A percentile compares a stretch with the other conserved stretches of the same genome.
phyloP scores from a whole-genome alignment of 2,329 filamentous ascomycete genomes.

The Arthrocladium fulminans region DNA sequence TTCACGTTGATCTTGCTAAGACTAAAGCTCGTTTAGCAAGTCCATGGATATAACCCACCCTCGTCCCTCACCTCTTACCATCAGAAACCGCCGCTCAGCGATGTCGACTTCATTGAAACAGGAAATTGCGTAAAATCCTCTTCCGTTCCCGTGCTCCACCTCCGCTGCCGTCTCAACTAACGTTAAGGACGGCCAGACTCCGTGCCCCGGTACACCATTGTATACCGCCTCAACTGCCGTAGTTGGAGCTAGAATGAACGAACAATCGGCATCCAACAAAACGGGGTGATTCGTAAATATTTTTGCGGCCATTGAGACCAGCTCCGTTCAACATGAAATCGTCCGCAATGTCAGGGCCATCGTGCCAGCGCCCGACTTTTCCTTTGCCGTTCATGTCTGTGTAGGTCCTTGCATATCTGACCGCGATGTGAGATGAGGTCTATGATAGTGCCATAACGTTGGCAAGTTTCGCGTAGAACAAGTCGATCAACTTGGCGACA shows the following conservation, averaged over 20 bases:
- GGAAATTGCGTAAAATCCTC: slow-evolving; percentile 18
- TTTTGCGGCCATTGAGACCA: slow-evolving; percentile 20
- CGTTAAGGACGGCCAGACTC: neutral
- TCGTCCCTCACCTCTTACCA: slow-evolving; percentile 10
- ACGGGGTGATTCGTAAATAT: slow-evolving; percentile 27
- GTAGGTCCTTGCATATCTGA: slow-evolving; percentile 23
- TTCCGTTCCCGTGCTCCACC: too few relatives aligned
- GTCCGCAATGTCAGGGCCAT: slow-evolving; percentile 11
- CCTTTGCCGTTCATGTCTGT: slow-evolving; percentile 25
- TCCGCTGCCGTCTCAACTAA: neutral
- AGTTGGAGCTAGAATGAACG: slow-evolving; percentile 21
- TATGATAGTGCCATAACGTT: slow-evolving; percentile 23
- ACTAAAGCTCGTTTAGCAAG: slow-evolving; percentile 18
- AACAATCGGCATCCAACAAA: slow-evolving; percentile 24
- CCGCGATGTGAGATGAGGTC: slow-evolving; percentile 20
- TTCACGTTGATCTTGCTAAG: slow-evolving; percentile 16
- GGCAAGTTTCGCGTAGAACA: slow-evolving; percentile 11
- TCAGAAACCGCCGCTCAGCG: slow-evolving; percentile 16
- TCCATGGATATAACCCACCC: slow-evolving; percentile 14
- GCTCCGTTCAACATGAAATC: slow-evolving; percentile 16
- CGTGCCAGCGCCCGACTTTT: slow-evolving; percentile 24
- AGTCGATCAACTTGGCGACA: slow-evolving; percentile 17
- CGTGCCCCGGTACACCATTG: slow-evolving; percentile 17
- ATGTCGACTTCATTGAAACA: slow-evolving; percentile 19
- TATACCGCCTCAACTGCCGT: slow-evolving; percentile 14